Conservation (phyloP, 116 monocot species). For the Dioscorea cayenensis region DNA sequence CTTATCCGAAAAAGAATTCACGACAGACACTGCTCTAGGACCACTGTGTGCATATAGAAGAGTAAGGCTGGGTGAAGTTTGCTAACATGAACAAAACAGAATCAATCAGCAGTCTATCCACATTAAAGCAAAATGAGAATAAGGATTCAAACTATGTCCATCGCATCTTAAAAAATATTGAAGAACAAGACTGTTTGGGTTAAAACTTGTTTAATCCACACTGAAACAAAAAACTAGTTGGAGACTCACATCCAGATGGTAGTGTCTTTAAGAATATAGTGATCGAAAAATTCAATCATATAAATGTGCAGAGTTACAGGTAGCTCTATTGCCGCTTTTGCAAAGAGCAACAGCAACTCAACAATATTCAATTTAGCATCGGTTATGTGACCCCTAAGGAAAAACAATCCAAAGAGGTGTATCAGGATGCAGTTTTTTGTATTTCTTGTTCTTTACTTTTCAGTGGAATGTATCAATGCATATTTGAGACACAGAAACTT, state of each 20-base stretch:
- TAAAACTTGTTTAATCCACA: neutral
- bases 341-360: slow-evolving; percentile 16
- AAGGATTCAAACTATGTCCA: too few relatives aligned
- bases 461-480: neutral
- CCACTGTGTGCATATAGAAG: slow-evolving; percentile 32
- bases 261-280: neutral
- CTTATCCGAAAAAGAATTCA: slow-evolving; percentile 72
- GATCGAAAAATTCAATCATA: neutral
- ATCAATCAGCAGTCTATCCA: neutral
- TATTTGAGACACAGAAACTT: too few relatives aligned
- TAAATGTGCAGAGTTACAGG: neutral
- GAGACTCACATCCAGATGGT: too few relatives aligned
- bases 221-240: neutral
- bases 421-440: slow-evolving; percentile 18
- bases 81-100: neutral
- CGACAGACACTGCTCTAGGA: slow-evolving; percentile 85
- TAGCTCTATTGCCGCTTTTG: slow-evolving; percentile 2
- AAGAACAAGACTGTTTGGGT: too few relatives aligned
- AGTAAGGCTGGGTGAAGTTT: neutral
- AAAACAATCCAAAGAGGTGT: slow-evolving; percentile 35
- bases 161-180: too few relatives aligned
- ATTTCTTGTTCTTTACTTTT: neutral
- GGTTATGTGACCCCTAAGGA: slow-evolving; percentile 24
- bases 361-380: slow-evolving; percentile 19
- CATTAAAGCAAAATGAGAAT: neutral